These are phyloP conservation scores for Fonsecaea nubica DNA, from an alignment of 2,329 filamentous ascomycete genomes.

Conservation along the genomic window DNA sequence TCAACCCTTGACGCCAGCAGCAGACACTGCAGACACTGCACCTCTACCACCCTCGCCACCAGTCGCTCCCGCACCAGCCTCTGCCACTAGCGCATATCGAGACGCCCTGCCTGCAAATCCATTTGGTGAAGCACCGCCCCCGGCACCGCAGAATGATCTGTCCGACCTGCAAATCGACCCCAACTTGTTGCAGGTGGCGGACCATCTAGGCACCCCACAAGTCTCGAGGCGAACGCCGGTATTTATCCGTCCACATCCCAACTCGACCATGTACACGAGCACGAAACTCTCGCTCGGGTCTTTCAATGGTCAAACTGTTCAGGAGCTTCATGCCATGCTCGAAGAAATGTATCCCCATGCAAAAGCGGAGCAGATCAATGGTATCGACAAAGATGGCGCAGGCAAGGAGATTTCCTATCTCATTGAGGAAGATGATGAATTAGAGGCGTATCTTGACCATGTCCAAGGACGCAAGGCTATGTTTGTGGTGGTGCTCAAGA, in stretches of 20 bases:
- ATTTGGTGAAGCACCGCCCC: constrained; percentile 24
- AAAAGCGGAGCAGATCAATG: constrained; percentile 67
- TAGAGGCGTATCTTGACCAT: constrained; percentile 74
- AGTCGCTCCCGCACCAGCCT: constrained; percentile 45
- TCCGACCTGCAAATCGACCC: constrained; percentile 68
- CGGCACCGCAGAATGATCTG: constrained; percentile 32
- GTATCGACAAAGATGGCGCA: constrained; percentile 62
- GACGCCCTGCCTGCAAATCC: constrained; percentile 30
- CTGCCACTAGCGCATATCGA: constrained; percentile 41
- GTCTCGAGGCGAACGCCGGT: constrained; percentile 47
- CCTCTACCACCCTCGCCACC: neutral
- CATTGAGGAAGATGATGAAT: constrained; percentile 74
- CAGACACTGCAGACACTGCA: constrained; percentile 47
- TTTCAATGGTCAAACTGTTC: constrained; percentile 63
- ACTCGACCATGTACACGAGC: constrained; percentile 61
- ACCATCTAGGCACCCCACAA: constrained; percentile 53
- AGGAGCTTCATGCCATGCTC: constrained; percentile 68
- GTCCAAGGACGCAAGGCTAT: constrained; percentile 61
- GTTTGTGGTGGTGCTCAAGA: constrained; percentile 55
- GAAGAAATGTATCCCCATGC: constrained; percentile 66
- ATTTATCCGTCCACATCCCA: constrained; percentile 72
- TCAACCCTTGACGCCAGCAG: constrained; percentile 47
- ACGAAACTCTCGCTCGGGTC: constrained; percentile 69
- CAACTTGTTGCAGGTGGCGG: constrained; percentile 64
- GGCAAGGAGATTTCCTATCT: constrained; percentile 67